These are phyloP conservation scores for thale cress (Arabidopsis thaliana) DNA, from an alignment of 345 rosid genomes.

Conservation along the genomic window DNA sequence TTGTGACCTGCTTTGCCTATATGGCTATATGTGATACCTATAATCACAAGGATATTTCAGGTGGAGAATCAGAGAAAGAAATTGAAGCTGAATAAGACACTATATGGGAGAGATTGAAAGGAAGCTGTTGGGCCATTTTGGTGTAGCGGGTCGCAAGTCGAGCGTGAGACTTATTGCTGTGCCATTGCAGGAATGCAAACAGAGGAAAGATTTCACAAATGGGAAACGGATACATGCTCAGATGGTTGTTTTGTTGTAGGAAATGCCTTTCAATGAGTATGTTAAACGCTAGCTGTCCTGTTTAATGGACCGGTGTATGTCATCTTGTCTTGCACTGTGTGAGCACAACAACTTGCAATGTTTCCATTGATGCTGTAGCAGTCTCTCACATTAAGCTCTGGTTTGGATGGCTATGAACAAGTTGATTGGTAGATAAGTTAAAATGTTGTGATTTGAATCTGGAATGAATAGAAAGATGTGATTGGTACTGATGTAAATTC, in stretches of 20 bases:
- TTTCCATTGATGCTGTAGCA: neutral
- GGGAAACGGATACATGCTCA: slow-evolving; percentile 76
- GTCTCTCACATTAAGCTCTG: neutral
- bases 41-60: slow-evolving; percentile 53
- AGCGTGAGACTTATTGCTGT: slow-evolving; percentile 53
- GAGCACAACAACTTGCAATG: slow-evolving; percentile 10
- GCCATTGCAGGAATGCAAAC: slow-evolving; percentile 72
- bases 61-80: slow-evolving; percentile 48
- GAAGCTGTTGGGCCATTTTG: slow-evolving; percentile 72
- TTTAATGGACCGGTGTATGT: slow-evolving; percentile 9
- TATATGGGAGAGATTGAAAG: slow-evolving; percentile 63
- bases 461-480: no score
- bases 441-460: no score
- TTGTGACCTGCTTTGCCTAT: no score
- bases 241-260: slow-evolving; percentile 64
- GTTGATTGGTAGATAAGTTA: no score
- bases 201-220: slow-evolving; percentile 48
- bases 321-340: slow-evolving; percentile 40
- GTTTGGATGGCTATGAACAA: no score
- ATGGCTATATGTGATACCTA: no score
- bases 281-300: slow-evolving; percentile 42
- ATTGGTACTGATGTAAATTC: no score
- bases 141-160: slow-evolving; percentile 47
- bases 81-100: slow-evolving; percentile 54
- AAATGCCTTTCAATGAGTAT: slow-evolving; percentile 50